Conservation (phyloP, 2,329 filamentous ascomycete genomes). For the Diplodia scrobiculata region DNA sequence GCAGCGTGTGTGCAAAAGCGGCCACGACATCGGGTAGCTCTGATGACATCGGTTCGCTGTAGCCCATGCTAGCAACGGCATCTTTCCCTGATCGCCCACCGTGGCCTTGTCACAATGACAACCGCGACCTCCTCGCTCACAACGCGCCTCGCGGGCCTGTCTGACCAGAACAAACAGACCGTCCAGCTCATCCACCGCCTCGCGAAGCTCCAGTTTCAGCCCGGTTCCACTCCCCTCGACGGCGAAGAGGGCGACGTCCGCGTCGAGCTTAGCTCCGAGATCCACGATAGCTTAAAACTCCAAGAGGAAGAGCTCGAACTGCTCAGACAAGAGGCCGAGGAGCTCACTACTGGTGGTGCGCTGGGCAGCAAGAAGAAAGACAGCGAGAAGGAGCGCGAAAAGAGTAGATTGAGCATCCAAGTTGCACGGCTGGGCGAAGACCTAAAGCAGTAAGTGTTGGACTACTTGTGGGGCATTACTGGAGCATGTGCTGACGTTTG, state of each 20-base stretch:
- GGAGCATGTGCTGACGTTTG: constrained; percentile 14
- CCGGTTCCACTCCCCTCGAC: constrained; percentile 62
- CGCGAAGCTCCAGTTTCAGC: constrained; percentile 62
- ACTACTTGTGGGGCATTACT: constrained; percentile 46
- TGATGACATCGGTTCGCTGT: constrained; percentile 27
- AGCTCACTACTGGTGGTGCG: constrained; percentile 55
- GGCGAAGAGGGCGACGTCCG: constrained; percentile 66
- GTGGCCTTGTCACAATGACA: constrained; percentile 37
- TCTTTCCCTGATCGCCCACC: constrained; percentile 18
- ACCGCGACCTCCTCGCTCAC: constrained; percentile 46
- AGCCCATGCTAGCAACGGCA: constrained; percentile 9
- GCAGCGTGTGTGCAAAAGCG: background rate
- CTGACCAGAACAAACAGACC: constrained; percentile 56
- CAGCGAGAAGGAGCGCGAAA: constrained; percentile 63
- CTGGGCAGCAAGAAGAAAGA: constrained; percentile 48
- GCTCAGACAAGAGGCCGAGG: constrained; percentile 74
- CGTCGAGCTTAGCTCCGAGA: constrained; percentile 76
- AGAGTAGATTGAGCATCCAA: constrained; percentile 66
- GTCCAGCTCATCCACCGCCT: constrained; percentile 60
- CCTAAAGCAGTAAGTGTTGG: constrained; percentile 64
- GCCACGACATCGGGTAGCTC: constrained; percentile 9
- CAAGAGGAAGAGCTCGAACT: constrained; percentile 83
- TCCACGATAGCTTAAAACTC: constrained; percentile 73
- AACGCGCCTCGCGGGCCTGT: constrained; percentile 55
- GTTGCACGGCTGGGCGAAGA: constrained; percentile 69